Percentiles rank a stretch among this genome's conserved stretches.
These are phyloP conservation scores for Rhododendron ovatum DNA, from an alignment of 148 eudicot genomes.

Conservation along the genomic window DNA sequence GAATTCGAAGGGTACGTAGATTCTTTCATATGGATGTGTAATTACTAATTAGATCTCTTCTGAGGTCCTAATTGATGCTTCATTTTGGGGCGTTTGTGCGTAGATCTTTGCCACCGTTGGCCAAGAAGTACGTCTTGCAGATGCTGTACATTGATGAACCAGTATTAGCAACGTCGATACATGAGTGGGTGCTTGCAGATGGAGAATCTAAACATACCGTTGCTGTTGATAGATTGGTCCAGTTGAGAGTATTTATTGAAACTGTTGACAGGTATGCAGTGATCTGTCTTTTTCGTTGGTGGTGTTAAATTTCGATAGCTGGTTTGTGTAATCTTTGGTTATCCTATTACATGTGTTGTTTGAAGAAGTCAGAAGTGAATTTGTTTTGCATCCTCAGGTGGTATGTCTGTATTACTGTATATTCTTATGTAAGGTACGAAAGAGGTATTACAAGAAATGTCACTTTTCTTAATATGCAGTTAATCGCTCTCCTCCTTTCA, in stretches of 20 bases:
- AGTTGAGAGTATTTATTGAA: slow-evolving; percentile 69
- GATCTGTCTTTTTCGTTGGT: not conserved
- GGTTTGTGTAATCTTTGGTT: not conserved
- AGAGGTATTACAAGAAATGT: not conserved
- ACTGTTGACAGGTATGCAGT: slow-evolving; percentile 59
- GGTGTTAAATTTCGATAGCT: not conserved
- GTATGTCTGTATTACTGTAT: not conserved
- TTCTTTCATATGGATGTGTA: not conserved
- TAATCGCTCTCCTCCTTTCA: not conserved
- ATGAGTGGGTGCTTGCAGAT: slow-evolving; percentile 92
- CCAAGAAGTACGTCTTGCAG: slow-evolving; percentile 80
- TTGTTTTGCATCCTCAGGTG: not conserved
- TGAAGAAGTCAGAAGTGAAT: not conserved
- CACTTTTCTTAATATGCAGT: not conserved
- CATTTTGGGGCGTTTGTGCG: slow-evolving; percentile 4
- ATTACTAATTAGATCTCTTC: not conserved
- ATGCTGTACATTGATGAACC: slow-evolving; percentile 71
- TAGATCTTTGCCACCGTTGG: slow-evolving; percentile 93
- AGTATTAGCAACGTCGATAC: slow-evolving; percentile 60
- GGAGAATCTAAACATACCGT: slow-evolving; percentile 80
- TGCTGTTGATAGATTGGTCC: slow-evolving; percentile 81
- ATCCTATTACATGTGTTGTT: not conserved
- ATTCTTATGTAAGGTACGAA: not conserved
- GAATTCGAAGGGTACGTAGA: not conserved
- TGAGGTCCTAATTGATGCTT: not conserved